Conservation (phyloP, 495 filamentous ascomycete species). For the Parathielavia hyrcaniae region DNA sequence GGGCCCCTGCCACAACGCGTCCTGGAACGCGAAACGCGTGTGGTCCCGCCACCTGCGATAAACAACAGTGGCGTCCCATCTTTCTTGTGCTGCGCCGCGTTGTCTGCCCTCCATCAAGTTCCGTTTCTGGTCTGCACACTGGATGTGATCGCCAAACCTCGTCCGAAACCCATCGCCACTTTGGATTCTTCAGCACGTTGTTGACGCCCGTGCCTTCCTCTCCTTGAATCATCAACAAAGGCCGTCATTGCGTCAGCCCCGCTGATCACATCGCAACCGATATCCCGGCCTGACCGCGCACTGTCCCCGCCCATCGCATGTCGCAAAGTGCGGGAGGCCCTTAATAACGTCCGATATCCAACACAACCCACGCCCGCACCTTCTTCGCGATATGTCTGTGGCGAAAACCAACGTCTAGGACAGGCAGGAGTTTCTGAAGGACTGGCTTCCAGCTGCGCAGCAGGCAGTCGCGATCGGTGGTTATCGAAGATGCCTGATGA, state of each 20-base stretch:
- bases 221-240: neutral
- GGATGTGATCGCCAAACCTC: conserved; percentile 16
- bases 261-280: conserved; percentile 22
- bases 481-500: conserved; percentile 25
- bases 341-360: conserved; percentile 14
- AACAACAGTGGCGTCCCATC: conserved; percentile 24
- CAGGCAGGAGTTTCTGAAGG: conserved; percentile 13
- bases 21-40: conserved; percentile 25
- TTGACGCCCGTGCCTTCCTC: conserved; percentile 5
- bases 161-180: conserved; percentile 2
- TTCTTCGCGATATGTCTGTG: conserved; percentile 18
- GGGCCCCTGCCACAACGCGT: conserved; percentile 20
- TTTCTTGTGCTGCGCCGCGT: conserved; percentile 20
- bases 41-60: conserved; percentile 20
- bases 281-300: conserved; percentile 8
- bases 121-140: conserved; percentile 8
- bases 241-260: conserved; percentile 25
- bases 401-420: conserved; percentile 13
- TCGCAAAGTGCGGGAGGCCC: conserved; percentile 13
- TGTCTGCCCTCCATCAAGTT: conserved; percentile 15
- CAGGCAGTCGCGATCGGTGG: conserved; percentile 17
- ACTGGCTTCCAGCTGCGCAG: conserved; percentile 3
- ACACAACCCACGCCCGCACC: conserved; percentile 3
- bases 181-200: conserved; percentile 2
- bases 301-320: conserved; percentile 10